These are phyloP conservation scores for Pseudonitzschia pungens DNA, from an alignment of 108 stramenopile genomes.

Conservation along the genomic window DNA sequence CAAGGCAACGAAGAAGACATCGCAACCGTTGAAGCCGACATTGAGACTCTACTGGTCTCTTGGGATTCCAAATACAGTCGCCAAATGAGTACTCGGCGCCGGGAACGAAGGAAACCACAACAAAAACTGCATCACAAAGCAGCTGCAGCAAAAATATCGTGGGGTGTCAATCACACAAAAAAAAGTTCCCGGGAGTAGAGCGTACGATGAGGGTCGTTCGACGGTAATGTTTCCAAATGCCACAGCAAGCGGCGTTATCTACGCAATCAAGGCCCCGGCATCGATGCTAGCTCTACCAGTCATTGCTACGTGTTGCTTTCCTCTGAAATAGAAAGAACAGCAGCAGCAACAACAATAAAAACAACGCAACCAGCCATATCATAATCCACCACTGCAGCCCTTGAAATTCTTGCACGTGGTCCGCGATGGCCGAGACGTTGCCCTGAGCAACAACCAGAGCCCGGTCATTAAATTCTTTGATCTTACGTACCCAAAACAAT, in stretches of 20 bases:
- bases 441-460: conserved; percentile 67
- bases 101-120: no score
- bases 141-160: no score
- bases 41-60: background rate
- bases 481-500: conserved; percentile 25
- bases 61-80: background rate
- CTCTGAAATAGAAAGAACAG: no score
- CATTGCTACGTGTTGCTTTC: conserved; percentile 5
- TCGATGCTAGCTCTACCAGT: conserved; percentile 72
- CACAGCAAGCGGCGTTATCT: background rate
- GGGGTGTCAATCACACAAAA: no score
- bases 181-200: no score
- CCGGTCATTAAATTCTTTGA: conserved; percentile 78
- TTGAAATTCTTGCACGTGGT: conserved; percentile 69
- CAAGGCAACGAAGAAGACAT: conserved; percentile 27
- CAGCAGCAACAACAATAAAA: no score
- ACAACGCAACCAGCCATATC: no score
- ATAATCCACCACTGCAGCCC: conserved; percentile 30
- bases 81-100: background rate
- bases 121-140: background rate
- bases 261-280: conserved; percentile 79
- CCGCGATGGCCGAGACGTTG: conserved; percentile 81
- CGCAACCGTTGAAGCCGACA: conserved; percentile 9
- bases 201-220: no score
- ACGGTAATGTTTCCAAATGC: no score